A percentile compares a stretch with the other conserved stretches of the same genome.
phyloP scores from a whole-genome alignment of 345 rosid genomes.

The Geranium rotundifolium region DNA sequence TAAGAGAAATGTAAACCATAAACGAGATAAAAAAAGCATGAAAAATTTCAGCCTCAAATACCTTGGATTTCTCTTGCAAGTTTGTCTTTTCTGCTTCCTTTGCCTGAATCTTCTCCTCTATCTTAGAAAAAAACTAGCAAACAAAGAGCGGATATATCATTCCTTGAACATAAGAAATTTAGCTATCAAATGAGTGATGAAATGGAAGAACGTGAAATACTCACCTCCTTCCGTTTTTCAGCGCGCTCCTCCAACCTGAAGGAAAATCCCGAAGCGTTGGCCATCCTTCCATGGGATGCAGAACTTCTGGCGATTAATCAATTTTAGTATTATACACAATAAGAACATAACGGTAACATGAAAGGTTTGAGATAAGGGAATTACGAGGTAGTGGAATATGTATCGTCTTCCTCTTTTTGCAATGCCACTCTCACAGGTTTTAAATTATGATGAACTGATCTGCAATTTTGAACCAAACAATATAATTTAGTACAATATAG shows the following conservation, averaged over 20 bases:
- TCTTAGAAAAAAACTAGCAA: slow-evolving; percentile 70
- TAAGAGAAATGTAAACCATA: neutral
- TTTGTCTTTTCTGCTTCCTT: slow-evolving; percentile 68
- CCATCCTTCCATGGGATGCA: slow-evolving; percentile 41
- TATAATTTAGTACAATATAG: neutral
- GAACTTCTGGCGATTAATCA: slow-evolving; percentile 35
- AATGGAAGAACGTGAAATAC: slow-evolving; percentile 5
- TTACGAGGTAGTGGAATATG: slow-evolving; percentile 77
- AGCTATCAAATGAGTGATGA: slow-evolving; percentile 2
- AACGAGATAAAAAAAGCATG: neutral
- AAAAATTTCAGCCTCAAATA: slow-evolving; percentile 10
- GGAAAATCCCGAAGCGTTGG: slow-evolving; percentile 65
- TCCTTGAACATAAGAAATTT: slow-evolving; percentile 1
- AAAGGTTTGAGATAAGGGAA: slow-evolving; percentile 14
- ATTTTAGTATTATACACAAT: neutral
- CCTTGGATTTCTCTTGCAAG: slow-evolving; percentile 92
- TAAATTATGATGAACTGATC: slow-evolving; percentile 36
- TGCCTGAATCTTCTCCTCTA: slow-evolving; percentile 91
- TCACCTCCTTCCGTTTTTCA: slow-evolving; percentile 88
- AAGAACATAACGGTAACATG: neutral
- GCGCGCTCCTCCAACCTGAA: slow-evolving; percentile 94
- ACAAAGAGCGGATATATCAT: slow-evolving; percentile 7
- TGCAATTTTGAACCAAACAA: slow-evolving; percentile 22
- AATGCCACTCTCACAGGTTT: slow-evolving; percentile 29
- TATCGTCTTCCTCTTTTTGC: slow-evolving; percentile 60